phyloP scores from a whole-genome alignment of 1,284 basidiomycete species.

The Trichosporon ovoides region DNA sequence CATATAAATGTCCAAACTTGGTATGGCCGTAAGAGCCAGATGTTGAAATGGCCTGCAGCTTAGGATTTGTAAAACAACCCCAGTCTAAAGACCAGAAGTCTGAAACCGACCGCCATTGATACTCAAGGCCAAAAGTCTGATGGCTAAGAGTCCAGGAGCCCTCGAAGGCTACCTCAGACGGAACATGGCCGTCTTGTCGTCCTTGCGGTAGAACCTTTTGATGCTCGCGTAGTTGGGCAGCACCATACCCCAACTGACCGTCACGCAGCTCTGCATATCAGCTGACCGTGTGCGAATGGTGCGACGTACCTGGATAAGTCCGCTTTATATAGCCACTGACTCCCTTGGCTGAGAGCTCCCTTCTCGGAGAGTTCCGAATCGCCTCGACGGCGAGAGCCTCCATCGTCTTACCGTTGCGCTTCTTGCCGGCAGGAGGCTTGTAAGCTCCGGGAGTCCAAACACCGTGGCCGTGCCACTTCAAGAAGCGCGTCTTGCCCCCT shows the following conservation, averaged over 20 bases:
- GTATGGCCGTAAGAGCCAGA: too few species aligned
- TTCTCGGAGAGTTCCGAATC: not conserved
- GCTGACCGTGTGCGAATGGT: not conserved
- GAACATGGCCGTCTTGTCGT: too few species aligned
- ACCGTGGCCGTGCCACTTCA: not conserved
- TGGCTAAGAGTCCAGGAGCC: too few species aligned
- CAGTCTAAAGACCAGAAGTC: too few species aligned
- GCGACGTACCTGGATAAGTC: not conserved
- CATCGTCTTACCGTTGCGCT: not conserved
- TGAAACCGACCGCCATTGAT: too few species aligned
- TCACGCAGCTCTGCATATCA: not conserved
- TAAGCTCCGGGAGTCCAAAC: not conserved
- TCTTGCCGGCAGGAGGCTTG: not conserved
- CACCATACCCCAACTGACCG: not conserved
- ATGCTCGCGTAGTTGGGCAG: not conserved
- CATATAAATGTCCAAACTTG: too few species aligned
- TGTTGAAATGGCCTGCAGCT: too few species aligned
- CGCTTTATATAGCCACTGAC: not conserved
- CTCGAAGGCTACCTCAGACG: too few species aligned
- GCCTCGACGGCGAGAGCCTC: not conserved
- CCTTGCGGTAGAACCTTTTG: too few species aligned
- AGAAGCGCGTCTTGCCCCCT: not conserved
- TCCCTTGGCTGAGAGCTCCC: not conserved
- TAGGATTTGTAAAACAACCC: too few species aligned
- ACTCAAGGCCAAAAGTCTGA: too few species aligned